phyloP scores from a whole-genome alignment of 768 basidiomycete genomes.

The Lepiota venenata region DNA sequence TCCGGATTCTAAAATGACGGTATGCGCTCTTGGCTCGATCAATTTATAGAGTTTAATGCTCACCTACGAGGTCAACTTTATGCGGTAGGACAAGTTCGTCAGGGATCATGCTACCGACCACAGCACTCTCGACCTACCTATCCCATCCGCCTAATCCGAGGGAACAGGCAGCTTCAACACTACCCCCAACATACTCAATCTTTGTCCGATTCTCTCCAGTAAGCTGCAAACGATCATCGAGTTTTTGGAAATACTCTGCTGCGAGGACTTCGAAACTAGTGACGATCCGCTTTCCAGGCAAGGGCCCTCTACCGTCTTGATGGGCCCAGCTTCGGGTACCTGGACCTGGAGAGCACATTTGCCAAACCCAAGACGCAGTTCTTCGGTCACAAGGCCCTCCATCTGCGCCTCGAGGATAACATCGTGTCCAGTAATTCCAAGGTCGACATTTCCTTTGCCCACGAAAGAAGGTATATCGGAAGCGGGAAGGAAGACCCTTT shows the following conservation, averaged over 20 bases:
- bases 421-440: constrained; percentile 98
- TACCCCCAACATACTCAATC: constrained; percentile 96
- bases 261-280: constrained; percentile 94
- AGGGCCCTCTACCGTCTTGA: constrained; percentile 76
- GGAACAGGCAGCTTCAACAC: constrained; percentile 97
- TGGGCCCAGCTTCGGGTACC: constrained; percentile 72
- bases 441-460: constrained; percentile 93
- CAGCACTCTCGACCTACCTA: constrained; percentile 53
- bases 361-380: constrained; percentile 86
- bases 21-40: not conserved
- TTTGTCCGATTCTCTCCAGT: constrained; percentile 59
- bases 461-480: constrained; percentile 98
- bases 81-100: constrained; percentile 4
- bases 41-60: constrained; percentile 22
- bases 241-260: constrained; percentile 64
- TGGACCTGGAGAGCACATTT: constrained; percentile 90
- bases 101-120: not conserved
- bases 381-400: constrained; percentile 72
- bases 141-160: constrained; percentile 95
- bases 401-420: constrained; percentile 91
- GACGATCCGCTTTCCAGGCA: constrained; percentile 87
- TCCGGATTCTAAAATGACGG: constrained; percentile 71
- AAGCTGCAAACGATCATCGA: constrained; percentile 57
- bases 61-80: constrained; percentile 92
- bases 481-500: constrained; percentile 93